Evolutionary conservation across 768 basidiomycete species (phyloP), one percentile per base, ranked within the genome.

Genomic region (Boletus vinaceobasis): DNA sequence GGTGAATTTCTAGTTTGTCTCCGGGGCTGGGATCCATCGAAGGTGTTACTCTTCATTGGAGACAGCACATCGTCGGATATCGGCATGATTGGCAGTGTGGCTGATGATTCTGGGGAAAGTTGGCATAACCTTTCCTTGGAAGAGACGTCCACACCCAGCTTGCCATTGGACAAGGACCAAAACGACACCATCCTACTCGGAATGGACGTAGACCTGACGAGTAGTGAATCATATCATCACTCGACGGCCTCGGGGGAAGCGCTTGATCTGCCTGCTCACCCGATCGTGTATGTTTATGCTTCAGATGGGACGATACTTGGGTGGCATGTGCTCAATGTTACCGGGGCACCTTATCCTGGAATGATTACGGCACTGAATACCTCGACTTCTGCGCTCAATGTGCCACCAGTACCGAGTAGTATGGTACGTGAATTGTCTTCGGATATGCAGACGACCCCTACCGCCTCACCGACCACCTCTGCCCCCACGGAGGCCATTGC

Each of bases 221-320:
- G 78, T 54, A 58, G 67, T 9, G 72, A 74, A 39, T 65, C 73
- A 10, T 76, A 69, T 57, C 67, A 55, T 8, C 70, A 73, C 50
- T 72, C 72, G 11, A 72, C 69, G 11, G 63, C 74, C 15, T 75
- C 76, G 0, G 78, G 78, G 5, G 78, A 79, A 58, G 67, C 66
- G 14, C 62, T 72, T 7, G 74, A 75, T 13, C 56, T 77, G 3
- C 78, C 80, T 11, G 72, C 80, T 10, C 76, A 77, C 13, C 90
- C 90, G 0, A 75, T 90, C 52, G 71, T 90, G 69, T 90, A 84
- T 65, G 85, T 82, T 3, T 91, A 88, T 68, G 77, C 88, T 11
- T 89, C 84, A 50, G 90, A 93, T 63, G 90, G 90, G 19, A 88
- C 88, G 0, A 51, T 93, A 23, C 79, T 84, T 45, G 90, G 77